phyloP scores from a whole-genome alignment of 805 yeast genomes.

The Spencermartinsiella europaea region DNA sequence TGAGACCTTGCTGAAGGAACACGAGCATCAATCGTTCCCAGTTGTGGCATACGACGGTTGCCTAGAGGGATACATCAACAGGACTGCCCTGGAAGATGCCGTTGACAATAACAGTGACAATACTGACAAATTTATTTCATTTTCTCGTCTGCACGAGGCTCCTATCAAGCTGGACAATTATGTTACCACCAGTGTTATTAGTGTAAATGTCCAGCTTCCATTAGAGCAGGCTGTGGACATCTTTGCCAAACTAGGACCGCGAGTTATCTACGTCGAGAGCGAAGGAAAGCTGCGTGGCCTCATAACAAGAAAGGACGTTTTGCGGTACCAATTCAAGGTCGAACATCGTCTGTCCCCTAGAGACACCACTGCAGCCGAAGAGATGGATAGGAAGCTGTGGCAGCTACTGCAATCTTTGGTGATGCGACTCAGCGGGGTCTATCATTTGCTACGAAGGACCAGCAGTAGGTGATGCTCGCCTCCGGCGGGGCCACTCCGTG shows the following conservation, averaged over 20 bases:
- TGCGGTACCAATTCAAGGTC: constrained; percentile 40
- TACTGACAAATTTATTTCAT: constrained; percentile 10
- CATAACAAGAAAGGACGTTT: constrained; percentile 79
- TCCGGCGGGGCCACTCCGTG: too few species aligned
- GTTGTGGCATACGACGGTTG: constrained; percentile 29
- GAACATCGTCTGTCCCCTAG: constrained; percentile 12
- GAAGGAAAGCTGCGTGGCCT: constrained; percentile 53
- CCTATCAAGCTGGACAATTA: neutral
- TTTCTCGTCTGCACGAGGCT: constrained; percentile 2
- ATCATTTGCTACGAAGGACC: neutral
- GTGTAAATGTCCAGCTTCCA: constrained; percentile 48
- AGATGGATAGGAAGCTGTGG: constrained; percentile 20
- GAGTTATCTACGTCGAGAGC: constrained; percentile 60
- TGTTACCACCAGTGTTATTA: constrained; percentile 49
- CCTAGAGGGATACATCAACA: constrained; percentile 32
- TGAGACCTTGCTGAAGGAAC: constrained; percentile 16
- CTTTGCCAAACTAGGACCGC: constrained; percentile 76
- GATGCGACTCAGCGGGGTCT: neutral
- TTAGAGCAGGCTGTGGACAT: constrained; percentile 60
- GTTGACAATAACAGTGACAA: constrained; percentile 10
- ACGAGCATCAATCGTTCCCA: constrained; percentile 33
- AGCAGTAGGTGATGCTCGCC: too few species aligned
- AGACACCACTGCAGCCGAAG: constrained; percentile 18
- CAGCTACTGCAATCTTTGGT: constrained; percentile 7
- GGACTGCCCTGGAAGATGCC: constrained; percentile 24